phyloP scores from a whole-genome alignment of 495 filamentous ascomycete genomes.

The Neurospora sp. region DNA sequence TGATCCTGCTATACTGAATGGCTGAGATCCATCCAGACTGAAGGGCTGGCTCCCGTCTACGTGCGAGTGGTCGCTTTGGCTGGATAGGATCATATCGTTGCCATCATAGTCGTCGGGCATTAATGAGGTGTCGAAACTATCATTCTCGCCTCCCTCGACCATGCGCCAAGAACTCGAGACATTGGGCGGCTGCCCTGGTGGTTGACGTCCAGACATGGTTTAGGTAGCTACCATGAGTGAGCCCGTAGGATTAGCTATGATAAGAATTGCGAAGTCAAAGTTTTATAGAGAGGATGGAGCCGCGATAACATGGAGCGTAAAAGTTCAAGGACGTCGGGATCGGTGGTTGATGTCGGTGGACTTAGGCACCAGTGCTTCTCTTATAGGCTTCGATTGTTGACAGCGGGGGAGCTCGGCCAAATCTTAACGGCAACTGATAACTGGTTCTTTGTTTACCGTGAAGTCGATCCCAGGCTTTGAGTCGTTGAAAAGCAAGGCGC shows the following conservation, averaged over 20 bases:
- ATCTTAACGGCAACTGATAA: neutral
- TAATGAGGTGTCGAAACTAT: slow-evolving; percentile 39
- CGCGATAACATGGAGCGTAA: neutral
- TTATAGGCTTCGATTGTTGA: neutral
- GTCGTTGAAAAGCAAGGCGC: neutral
- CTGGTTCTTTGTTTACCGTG: neutral
- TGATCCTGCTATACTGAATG: slow-evolving; percentile 27
- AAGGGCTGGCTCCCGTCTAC: slow-evolving; percentile 24
- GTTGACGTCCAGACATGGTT: neutral
- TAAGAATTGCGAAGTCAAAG: neutral
- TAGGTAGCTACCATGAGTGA: neutral
- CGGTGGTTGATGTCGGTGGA: neutral
- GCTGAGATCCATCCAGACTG: slow-evolving; percentile 21
- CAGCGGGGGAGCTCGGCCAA: neutral
- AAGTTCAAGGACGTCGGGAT: neutral
- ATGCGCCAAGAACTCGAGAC: slow-evolving; percentile 41
- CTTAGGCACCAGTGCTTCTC: neutral
- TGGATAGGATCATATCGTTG: slow-evolving; percentile 27
- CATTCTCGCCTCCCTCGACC: slow-evolving; percentile 40
- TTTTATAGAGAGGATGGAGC: neutral
- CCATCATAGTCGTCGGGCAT: slow-evolving; percentile 30
- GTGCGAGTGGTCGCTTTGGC: slow-evolving; percentile 29
- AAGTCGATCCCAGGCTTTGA: neutral
- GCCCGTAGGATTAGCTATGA: neutral
- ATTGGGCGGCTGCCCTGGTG: slow-evolving; percentile 1